Base-by-base conservation (phyloP, 306 rosid genomes). In the Trifolium dubium region DNA sequence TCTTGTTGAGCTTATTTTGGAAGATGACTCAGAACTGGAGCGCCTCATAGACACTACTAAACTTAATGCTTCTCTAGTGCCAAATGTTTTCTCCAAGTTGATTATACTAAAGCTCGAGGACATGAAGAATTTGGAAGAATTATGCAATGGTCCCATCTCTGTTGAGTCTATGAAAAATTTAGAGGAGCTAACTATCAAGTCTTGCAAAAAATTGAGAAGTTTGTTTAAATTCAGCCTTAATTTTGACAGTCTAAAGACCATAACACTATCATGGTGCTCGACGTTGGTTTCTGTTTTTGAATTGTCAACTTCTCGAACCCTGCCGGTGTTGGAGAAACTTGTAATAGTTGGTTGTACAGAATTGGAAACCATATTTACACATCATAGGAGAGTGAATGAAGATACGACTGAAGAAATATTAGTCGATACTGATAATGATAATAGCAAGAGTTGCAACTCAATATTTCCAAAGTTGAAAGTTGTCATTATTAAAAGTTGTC, bases 221-320 rank as follows among this genome's bases (percentile, higher is more conserved):
- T 61, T 62, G 7, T 23, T 53, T 10, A 13, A 68, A 35, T 18
- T 6, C 40, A 76, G 19, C 6, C 34, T 66, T 5, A 51, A 47
- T 12, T 56, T 73, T 0, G 14, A 32, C 41, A 64, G 39, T 40
- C 73, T 75, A 28, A 75, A 54, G 28, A 19, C 2, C 1, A 2
- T 75, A 2, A 3, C 0, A 23, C 0, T 75, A 0, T 0, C 0
- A 0, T 0, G 0, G 1, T 65, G 58, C 4, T 6, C 35, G 0
- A 4, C 0, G 10, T 40, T 65, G 65, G 29, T 8, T 18, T 54
- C 58, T 1, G 10, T 75, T 0, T 65, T 39, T 66, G 46, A 17
- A 5, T 2, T 12, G 5, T 76, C 50, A 0, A 30, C 67, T 8
- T 3, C 50, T 43, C 12, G 0, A 55, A 67, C 30, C 10, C 37